Evolutionary conservation across 257 asterid genomes (phyloP).

Genomic region (Scutellaria baicalensis): DNA sequence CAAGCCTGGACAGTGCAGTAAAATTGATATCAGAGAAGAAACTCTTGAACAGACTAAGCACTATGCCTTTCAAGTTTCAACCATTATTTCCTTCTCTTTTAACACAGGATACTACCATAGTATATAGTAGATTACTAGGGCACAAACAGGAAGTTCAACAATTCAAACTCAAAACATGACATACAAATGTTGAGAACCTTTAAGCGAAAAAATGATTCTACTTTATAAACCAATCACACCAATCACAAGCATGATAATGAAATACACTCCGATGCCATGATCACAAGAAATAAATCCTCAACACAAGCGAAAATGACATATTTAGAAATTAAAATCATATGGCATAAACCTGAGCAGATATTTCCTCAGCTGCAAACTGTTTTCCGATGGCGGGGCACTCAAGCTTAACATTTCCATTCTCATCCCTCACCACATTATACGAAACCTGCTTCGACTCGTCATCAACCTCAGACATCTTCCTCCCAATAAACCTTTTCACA

Average conservation of each 20-base stretch:
- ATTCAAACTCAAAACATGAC: not conserved
- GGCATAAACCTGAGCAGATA: conserved; percentile 71
- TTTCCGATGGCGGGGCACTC: conserved; percentile 90
- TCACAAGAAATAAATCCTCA: not conserved
- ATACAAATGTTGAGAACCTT: not conserved
- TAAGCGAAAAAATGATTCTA: not conserved
- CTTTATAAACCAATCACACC: not conserved
- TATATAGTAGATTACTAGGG: not conserved
- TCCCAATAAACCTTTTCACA: conserved; percentile 85
- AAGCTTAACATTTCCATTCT: conserved; percentile 85
- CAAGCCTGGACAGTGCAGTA: conserved; percentile 24
- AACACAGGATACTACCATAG: not conserved
- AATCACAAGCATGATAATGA: not conserved
- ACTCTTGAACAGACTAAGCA: not conserved
- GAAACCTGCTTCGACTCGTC: conserved; percentile 94
- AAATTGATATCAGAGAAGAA: conserved; percentile 19
- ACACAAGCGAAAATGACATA: not conserved
- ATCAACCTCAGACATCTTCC: conserved; percentile 87
- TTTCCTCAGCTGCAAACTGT: conserved; percentile 88
- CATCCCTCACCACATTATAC: conserved; percentile 70
- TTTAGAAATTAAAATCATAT: not conserved
- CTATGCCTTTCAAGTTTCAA: conserved; percentile 17
- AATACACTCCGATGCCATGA: not conserved
- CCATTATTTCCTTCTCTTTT: conserved; percentile 4
- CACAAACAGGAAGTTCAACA: not conserved